phyloP scores from a whole-genome alignment of 164 flowering plant species.

The Amborella trichopoda region DNA sequence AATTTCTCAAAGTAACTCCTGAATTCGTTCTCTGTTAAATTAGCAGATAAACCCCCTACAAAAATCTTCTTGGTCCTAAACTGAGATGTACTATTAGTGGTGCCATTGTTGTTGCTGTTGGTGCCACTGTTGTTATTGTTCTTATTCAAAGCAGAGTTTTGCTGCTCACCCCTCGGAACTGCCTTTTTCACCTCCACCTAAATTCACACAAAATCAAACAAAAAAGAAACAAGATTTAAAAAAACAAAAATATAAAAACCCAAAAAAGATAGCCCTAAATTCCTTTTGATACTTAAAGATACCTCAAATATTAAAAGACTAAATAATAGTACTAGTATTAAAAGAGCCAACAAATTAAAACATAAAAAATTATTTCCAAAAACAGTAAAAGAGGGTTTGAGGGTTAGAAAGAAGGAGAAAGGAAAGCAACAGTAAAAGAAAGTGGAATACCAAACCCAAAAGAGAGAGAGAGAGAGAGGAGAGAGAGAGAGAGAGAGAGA shows the following conservation, averaged over 20 bases:
- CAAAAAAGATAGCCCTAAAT: neutral
- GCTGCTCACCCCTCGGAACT: constrained; percentile 48
- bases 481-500: neutral
- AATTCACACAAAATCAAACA: constrained; percentile 5
- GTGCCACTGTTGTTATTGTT: constrained; percentile 1
- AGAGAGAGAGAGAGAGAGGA: neutral
- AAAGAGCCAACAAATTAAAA: neutral
- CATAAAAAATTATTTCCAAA: neutral
- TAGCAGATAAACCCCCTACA: constrained; percentile 69
- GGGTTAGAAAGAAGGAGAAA: neutral
- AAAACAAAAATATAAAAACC: neutral
- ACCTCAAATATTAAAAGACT: neutral
- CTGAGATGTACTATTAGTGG: constrained; percentile 7
- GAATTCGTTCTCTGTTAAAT: constrained; percentile 47
- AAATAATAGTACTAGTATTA: neutral
- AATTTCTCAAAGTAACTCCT: constrained; percentile 48
- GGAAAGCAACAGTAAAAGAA: neutral
- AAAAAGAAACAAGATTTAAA: neutral
- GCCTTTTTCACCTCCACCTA: constrained; percentile 80
- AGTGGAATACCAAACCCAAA: neutral
- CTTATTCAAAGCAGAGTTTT: constrained; percentile 14
- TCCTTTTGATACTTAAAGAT: neutral
- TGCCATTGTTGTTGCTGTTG: neutral
- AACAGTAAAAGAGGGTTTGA: neutral
- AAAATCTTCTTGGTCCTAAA: constrained; percentile 61